phyloP scores from a whole-genome alignment of 768 basidiomycete genomes.

The Naematelia encephala region DNA sequence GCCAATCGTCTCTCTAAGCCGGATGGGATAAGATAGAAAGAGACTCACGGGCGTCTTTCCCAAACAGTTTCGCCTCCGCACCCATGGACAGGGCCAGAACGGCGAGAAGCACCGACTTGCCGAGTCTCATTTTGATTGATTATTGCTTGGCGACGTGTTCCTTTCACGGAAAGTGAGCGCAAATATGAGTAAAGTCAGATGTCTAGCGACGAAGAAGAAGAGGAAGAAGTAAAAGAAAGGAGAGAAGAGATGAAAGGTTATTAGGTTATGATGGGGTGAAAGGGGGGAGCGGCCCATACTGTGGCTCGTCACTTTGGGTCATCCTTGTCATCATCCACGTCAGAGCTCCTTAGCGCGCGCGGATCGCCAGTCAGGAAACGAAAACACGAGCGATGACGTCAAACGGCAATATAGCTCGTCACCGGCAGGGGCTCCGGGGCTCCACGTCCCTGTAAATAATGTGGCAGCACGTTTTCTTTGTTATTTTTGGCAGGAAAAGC shows the following conservation, averaged over 20 bases:
- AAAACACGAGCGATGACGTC: conserved; percentile 9
- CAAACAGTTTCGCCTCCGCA: conserved; percentile 42
- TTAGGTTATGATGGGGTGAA: not conserved
- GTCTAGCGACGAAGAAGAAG: too few species aligned
- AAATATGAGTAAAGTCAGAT: not conserved
- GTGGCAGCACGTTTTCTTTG: too few species aligned
- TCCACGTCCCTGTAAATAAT: not conserved
- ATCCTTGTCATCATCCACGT: too few species aligned
- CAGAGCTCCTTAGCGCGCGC: too few species aligned
- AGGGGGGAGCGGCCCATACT: not conserved
- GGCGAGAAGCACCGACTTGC: conserved; percentile 49
- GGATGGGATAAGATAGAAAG: not conserved
- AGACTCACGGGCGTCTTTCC: conserved; percentile 51
- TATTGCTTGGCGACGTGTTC: too few species aligned
- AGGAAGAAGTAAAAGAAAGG: conserved; percentile 2
- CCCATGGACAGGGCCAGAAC: conserved; percentile 53
- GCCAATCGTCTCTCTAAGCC: conserved; percentile 22
- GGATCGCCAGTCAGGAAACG: too few species aligned
- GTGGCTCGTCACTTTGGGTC: too few species aligned
- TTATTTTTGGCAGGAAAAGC: too few species aligned
- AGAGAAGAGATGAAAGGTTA: not conserved
- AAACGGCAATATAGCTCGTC: not conserved
- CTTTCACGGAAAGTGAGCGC: too few species aligned
- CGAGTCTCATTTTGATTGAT: conserved; percentile 32
- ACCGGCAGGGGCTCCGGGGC: not conserved